Evolutionary conservation across 2,329 filamentous ascomycete species (phyloP), one percentile per base, ranked within the genome.

Genomic region (Microdochium paspali): DNA sequence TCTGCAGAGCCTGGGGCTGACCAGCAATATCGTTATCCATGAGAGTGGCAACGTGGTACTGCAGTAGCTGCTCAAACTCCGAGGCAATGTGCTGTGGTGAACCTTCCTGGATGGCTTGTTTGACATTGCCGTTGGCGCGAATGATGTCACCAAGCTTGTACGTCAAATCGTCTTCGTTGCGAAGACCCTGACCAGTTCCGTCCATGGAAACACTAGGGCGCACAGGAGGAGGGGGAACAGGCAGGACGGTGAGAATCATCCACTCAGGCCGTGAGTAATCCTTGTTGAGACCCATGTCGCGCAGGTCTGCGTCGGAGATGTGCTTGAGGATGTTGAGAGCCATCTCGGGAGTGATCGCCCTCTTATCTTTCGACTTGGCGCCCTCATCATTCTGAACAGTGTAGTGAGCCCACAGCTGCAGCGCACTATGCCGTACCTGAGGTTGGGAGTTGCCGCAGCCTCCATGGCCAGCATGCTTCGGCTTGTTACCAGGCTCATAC

Each of bases 21-120:
- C 91, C 90, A 53, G 94, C 93, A 67, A 97, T 96, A 64, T 98
- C 91, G 60, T 98, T 99, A 68, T 98, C 93, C 94, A 99, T 98
- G 69, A 96, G 95, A 1, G 94, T 98, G 40, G 94, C 94, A 50
- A 98, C 90, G 61, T 98, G 94, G 62, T 95, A 99, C 63, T 99
- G 94, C 31, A 99, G 74, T 26, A 98, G 72, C 53, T 85, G 82
- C 66, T 95, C 89, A 50, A 96, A 97, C 59, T 98, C 93, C 50
- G 83, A 80, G 15, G 90, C 81, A 55, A 97, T 89, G 67, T 98
- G 93, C 53, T 87, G 84, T 1, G 93, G 90, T 3, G 90, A 90
- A 49, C 93, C 93, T 65, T 96, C 90, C 50, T 87, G 82, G 59
- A 95, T 88, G 50, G 90, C 93, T 56, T 93, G 85, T 56, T 87